Conservation (phyloP, 257 asterid species). For the Lycium barbarum region DNA sequence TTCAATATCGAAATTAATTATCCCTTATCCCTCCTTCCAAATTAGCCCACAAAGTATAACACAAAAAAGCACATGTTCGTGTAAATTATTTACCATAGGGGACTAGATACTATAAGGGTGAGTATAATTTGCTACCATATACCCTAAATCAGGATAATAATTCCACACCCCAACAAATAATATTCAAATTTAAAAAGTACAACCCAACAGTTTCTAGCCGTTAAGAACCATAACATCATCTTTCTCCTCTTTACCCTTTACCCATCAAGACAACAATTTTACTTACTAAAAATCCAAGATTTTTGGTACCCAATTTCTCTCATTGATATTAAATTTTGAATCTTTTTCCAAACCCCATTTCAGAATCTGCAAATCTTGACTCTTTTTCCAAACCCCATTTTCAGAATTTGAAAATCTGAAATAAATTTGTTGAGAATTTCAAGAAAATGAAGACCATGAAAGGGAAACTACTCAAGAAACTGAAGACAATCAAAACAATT, state of each 20-base stretch:
- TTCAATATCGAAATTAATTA: too few species aligned
- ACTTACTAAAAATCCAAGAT: not conserved
- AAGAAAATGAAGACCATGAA: conserved; percentile 71
- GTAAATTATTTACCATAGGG: not conserved
- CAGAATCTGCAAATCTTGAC: not conserved
- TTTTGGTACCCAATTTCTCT: not conserved
- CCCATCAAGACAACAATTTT: not conserved
- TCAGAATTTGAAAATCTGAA: not conserved
- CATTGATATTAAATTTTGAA: not conserved
- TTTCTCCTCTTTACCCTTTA: not conserved
- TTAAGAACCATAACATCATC: conserved; percentile 9
- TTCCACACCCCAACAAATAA: conserved; percentile 55
- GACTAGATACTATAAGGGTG: not conserved
- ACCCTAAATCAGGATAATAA: conserved; percentile 18
- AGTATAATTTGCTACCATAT: not conserved
- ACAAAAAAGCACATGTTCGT: not conserved
- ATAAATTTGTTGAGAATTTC: not conserved
- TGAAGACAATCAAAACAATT: conserved; percentile 76
- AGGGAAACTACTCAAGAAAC: conserved; percentile 79
- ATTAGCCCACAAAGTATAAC: too few species aligned
- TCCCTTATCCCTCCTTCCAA: too few species aligned
- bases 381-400: conserved; percentile 1
- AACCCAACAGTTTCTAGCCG: conserved; percentile 28
- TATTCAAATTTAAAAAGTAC: conserved; percentile 52
- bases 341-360: conserved; percentile 4